phyloP scores from a whole-genome alignment of 805 yeast genomes.

The Naumovozyma dairenensis region DNA sequence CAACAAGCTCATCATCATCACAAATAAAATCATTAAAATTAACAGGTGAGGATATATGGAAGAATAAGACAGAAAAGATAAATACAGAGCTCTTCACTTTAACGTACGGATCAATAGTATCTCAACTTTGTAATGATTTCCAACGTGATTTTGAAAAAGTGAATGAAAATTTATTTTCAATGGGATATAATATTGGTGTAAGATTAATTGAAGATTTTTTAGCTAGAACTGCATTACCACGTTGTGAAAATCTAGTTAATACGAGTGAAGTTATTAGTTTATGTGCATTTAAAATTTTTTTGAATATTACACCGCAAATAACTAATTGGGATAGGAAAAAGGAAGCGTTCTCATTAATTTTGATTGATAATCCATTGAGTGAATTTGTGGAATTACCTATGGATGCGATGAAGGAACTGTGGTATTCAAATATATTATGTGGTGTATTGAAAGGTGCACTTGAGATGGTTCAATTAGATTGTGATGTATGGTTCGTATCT shows the following conservation, averaged over 20 bases:
- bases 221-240: conserved; percentile 74
- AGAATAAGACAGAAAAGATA: conserved; percentile 74
- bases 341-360: conserved; percentile 59
- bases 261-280: conserved; percentile 82
- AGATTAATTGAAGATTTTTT: conserved; percentile 87
- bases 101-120: conserved; percentile 88
- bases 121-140: conserved; percentile 81
- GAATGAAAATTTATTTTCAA: conserved; percentile 71
- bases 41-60: conserved; percentile 87
- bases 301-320: conserved; percentile 69
- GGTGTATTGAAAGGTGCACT: conserved; percentile 88
- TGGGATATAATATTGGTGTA: conserved; percentile 94
- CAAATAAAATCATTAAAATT: conserved; percentile 24
- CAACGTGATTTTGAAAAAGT: conserved; percentile 67
- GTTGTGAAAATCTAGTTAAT: conserved; percentile 72
- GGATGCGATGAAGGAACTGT: conserved; percentile 63
- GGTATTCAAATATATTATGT: conserved; percentile 87
- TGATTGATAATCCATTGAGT: conserved; percentile 82
- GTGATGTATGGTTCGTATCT: conserved; percentile 68
- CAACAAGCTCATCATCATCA: conserved; percentile 5
- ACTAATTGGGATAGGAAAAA: conserved; percentile 70
- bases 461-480: conserved; percentile 92
- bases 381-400: conserved; percentile 93
- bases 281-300: conserved; percentile 82
- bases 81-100: conserved; percentile 90